phyloP scores from a whole-genome alignment of 169 alveolate genomes.

The Eimeria sp. region DNA sequence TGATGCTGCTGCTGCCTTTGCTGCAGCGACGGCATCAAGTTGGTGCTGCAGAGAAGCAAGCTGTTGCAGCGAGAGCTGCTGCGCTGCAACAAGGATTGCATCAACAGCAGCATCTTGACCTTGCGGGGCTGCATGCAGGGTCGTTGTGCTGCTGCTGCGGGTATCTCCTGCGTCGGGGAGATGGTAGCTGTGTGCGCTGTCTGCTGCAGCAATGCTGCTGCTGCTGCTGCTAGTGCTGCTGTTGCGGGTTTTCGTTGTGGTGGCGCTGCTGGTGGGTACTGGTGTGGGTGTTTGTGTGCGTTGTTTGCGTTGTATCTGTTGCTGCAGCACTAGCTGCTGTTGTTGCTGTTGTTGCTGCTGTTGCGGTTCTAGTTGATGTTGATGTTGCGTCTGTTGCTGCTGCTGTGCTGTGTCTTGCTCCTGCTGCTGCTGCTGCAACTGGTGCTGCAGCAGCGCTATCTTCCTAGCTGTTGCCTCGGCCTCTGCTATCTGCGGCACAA shows the following conservation, averaged over 20 bases:
- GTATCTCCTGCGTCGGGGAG: neutral
- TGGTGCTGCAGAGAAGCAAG: conserved; percentile 2
- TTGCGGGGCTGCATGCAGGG: neutral
- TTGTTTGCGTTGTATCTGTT: neutral
- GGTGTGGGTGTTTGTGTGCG: neutral
- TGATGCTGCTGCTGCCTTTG: neutral
- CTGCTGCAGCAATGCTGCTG: neutral
- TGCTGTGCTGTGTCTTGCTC: too few species aligned
- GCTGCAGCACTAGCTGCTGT: conserved; percentile 15
- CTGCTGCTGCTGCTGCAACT: too few species aligned
- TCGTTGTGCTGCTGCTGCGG: neutral
- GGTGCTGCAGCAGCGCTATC: conserved; percentile 5
- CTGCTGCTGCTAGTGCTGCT: neutral
- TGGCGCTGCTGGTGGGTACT: neutral
- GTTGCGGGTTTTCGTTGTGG: neutral
- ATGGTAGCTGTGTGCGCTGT: too few species aligned
- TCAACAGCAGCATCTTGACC: neutral
- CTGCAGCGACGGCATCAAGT: conserved; percentile 10
- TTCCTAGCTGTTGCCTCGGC: conserved; percentile 29
- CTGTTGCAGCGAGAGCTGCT: conserved; percentile 7
- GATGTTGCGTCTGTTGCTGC: too few species aligned
- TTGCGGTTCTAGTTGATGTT: too few species aligned
- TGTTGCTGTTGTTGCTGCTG: conserved; percentile 19
- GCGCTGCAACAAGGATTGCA: neutral
- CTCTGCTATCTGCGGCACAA: conserved; percentile 55